These are phyloP conservation scores for Eucommia ulmoides DNA, from an alignment of 257 asterid genomes.

Conservation along the genomic window DNA sequence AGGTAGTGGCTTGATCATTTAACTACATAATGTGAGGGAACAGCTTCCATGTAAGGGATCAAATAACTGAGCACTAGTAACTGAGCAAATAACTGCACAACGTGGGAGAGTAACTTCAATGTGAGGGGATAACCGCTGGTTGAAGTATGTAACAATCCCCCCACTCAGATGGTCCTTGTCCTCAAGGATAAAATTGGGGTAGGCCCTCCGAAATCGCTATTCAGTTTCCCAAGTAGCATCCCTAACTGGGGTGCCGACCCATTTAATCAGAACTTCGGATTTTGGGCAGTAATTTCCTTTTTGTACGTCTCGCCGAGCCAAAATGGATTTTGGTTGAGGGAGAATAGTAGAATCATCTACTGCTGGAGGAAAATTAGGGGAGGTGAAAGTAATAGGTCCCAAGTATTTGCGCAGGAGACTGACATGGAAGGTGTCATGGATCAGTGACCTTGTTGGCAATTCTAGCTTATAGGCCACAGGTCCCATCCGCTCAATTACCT, in stretches of 20 bases:
- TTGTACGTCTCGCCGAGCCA: background rate
- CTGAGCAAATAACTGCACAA: background rate
- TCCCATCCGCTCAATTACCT: background rate
- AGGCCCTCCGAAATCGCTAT: background rate
- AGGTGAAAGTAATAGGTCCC: background rate
- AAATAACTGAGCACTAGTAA: background rate
- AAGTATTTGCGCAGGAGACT: background rate
- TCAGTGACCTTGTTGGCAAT: background rate
- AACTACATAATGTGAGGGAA: background rate
- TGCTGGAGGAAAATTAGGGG: background rate
- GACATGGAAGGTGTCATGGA: background rate
- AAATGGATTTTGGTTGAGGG: background rate
- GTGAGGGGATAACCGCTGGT: no score
- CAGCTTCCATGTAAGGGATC: background rate
- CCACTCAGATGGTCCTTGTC: background rate
- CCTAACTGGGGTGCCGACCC: background rate
- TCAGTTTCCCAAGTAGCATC: background rate
- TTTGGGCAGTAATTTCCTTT: background rate
- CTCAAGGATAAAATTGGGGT: background rate
- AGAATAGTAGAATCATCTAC: background rate
- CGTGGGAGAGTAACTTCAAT: no score
- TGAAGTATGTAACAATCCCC: no score
- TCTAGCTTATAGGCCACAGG: background rate
- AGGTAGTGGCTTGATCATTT: background rate
- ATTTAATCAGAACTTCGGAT: background rate